Conservation (phyloP, 176 grass and related monocot species). For the sorghum (Sorghum bicolor) region DNA sequence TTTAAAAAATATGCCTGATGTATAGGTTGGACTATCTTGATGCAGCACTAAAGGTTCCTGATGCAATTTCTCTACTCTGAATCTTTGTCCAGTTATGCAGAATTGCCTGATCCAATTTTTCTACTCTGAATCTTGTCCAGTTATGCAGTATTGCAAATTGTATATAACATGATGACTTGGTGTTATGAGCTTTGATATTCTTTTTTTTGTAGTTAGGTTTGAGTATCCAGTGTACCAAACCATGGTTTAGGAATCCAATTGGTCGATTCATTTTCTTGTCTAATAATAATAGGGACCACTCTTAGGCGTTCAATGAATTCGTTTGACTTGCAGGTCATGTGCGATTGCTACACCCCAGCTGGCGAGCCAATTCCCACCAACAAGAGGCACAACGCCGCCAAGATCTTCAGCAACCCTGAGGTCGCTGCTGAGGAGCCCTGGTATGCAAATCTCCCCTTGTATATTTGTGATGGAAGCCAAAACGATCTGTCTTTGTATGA, state of each 20-base stretch:
- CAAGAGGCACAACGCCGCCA: conserved; percentile 73
- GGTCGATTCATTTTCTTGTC: neutral
- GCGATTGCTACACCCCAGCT: conserved; percentile 95
- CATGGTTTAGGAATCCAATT: neutral
- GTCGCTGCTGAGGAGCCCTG: conserved; percentile 79
- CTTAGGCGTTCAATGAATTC: conserved; percentile 15
- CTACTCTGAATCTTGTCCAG: neutral
- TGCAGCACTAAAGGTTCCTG: neutral
- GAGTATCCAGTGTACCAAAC: conserved; percentile 25
- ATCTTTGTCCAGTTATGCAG: neutral
- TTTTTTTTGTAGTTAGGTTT: neutral
- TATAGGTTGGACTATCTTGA: neutral
- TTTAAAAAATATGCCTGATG: neutral
- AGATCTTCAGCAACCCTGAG: conserved; percentile 76
- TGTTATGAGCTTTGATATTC: neutral
- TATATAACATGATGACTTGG: neutral
- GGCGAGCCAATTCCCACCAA: conserved; percentile 94
- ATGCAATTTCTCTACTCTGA: neutral
- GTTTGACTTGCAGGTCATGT: conserved; percentile 71
- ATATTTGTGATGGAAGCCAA: neutral
- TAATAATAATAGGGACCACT: neutral
- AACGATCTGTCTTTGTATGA: neutral
- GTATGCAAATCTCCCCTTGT: conserved; percentile 29
- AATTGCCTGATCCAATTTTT: no score
- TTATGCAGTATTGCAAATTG: neutral